Percentiles rank a stretch among this genome's conserved stretches.
Evolutionary conservation across 176 grass and related monocot species (phyloP).

Genomic region (Cenchrus purpureus): DNA sequence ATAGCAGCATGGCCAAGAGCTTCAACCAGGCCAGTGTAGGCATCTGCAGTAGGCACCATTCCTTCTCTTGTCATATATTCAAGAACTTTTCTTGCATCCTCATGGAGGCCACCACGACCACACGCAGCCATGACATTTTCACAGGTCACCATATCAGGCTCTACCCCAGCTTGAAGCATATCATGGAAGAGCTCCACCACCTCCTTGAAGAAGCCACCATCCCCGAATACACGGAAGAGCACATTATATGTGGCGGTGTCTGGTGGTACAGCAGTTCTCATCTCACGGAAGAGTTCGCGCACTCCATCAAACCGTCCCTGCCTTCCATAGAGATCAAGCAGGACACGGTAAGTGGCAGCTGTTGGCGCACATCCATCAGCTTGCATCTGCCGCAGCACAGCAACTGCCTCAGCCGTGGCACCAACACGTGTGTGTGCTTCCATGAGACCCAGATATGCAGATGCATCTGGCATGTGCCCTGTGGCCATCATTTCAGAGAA

Average conservation of each 20-base stretch:
- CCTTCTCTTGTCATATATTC: slow-evolving; percentile 70
- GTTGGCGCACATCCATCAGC: slow-evolving; percentile 72
- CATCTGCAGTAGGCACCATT: slow-evolving; percentile 80
- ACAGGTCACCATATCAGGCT: slow-evolving; percentile 87
- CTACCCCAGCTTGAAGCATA: slow-evolving; percentile 70
- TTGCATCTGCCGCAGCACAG: slow-evolving; percentile 88
- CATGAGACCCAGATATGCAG: slow-evolving; percentile 81
- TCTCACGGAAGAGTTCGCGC: slow-evolving; percentile 84
- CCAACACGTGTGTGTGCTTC: slow-evolving; percentile 73
- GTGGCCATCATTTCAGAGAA: slow-evolving; percentile 66
- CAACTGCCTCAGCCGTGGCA: slow-evolving; percentile 63
- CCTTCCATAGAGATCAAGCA: slow-evolving; percentile 80
- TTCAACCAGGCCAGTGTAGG: slow-evolving; percentile 90
- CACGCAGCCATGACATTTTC: slow-evolving; percentile 86
- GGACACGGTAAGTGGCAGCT: slow-evolving; percentile 76
- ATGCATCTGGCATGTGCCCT: slow-evolving; percentile 63
- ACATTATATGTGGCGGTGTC: slow-evolving; percentile 94
- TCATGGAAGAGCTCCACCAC: slow-evolving; percentile 85
- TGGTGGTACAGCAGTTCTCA: slow-evolving; percentile 75
- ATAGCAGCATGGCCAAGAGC: slow-evolving; percentile 79
- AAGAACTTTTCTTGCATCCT: slow-evolving; percentile 86
- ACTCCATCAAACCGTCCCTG: slow-evolving; percentile 83
- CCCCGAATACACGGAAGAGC: slow-evolving; percentile 74
- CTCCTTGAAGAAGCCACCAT: slow-evolving; percentile 96
- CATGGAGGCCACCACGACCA: slow-evolving; percentile 87